Base-by-base conservation (phyloP, 2,329 filamentous ascomycete genomes). In the Venturia nashicola region DNA sequence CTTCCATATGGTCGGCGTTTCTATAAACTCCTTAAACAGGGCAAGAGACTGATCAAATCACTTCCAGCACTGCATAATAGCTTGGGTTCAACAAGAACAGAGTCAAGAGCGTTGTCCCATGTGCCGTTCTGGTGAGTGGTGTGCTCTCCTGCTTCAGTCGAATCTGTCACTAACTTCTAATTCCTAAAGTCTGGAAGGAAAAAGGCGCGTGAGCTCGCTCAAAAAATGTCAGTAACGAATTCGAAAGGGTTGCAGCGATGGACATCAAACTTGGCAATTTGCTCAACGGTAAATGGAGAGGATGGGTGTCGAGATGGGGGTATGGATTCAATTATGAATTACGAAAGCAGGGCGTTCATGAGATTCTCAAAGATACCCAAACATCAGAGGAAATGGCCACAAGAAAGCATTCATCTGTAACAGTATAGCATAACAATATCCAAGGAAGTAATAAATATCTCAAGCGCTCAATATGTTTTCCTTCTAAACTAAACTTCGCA, bases 61-160 rank as follows among this genome's bases (percentile, higher is more conserved):
- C 9, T 39, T 36, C 14, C 66, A 96, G 91, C 94, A 99, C 76
- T 99, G 94, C 76, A 94, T 99, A 70, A 82, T 89, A 70, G 90
- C 91, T 71, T 99, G 94, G 94, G 91, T 99, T 70, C 90, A 94
- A 72, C 92, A 97, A 74, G 94, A 97, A 67, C 87, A 90, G 14
- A 90, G 92, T 36, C 93, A 91, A 70, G 93, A 93, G 27, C 88
- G 97, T 67, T 99, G 94, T 74, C 94, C 94, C 36, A 97, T 99
- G 94, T 99, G 94, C 73, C 85, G 94, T 69, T 94, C 97, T 76
- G 91, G 91, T 94, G 82, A 70, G 81, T 72, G 72, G 73, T 40
- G 69, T 34, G 16, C 11, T 27, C 34, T 42, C 36, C 16, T 20
- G 48, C 18, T 40, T 48, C 36, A 18, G 9, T 59, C 9, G 9